Evolutionary conservation across 192 early-diverging fungal genomes (phyloP), one percentile per base, ranked within the genome.

Genomic region (Coemansia sp.): DNA sequence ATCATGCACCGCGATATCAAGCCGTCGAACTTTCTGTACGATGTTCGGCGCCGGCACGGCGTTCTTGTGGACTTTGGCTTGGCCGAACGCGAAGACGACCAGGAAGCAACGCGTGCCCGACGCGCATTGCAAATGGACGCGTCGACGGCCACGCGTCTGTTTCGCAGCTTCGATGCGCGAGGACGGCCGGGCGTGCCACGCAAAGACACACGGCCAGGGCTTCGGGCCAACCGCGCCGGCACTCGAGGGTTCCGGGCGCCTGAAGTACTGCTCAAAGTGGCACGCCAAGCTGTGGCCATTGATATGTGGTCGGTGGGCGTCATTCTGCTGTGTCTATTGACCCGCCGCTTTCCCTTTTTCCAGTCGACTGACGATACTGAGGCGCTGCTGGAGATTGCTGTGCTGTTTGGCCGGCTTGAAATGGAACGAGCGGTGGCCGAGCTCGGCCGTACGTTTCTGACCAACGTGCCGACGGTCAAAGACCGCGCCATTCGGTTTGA

Each of bases 221-320:
- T 92, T 0, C 70, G 83, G 21, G 94, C 94, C 6, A 94, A 89
- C 65, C 86, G 96, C 9, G 93, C 92, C 1, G 96, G 96, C 11
- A 98, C 96, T 1, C 81, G 92, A 49, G 96, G 96, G 6, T 98
- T 95, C 62, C 85, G 96, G 12, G 92, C 96, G 5, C 96, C 96
- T 1, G 96, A 98, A 63, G 92, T 98, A 0, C 72, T 98, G 10
- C 80, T 98, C 23, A 92, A 92, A 58, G 86, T 93, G 5, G 56
- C 79, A 2, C 51, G 86, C 56, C 96, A 98, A 66, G 90, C 92
- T 9, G 58, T 72, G 84, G 89, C 92, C 0, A 86, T 98, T 32
- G 96, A 98, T 66, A 84, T 98, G 4, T 98, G 96, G 96, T 86
- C 94, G 2, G 93, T 86, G 2, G 96, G 96, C 38, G 93, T 95